Conservation (phyloP, 179 eudicot genomes). For the Beta lomatogona region DNA sequence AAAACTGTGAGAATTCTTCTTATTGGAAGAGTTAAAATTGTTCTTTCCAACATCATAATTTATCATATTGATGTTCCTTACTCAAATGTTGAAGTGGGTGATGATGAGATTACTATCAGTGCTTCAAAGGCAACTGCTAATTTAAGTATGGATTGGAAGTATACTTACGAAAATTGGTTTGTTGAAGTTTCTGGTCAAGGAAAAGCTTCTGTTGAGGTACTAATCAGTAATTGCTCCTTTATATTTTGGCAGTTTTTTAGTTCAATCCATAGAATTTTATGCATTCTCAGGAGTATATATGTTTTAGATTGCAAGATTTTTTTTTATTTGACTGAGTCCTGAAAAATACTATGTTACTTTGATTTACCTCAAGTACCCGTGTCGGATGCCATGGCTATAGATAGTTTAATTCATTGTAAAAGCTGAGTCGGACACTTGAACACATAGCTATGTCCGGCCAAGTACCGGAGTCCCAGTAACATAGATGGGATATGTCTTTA, state of each 20-base stretch:
- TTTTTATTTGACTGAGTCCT: too few relatives aligned
- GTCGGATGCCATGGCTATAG: too few relatives aligned
- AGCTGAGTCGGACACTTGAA: too few relatives aligned
- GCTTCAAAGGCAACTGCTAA: slow-evolving; percentile 65
- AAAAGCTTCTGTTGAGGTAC: slow-evolving; percentile 75
- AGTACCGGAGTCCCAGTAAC: too few relatives aligned
- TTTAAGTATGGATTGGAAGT: slow-evolving; percentile 83
- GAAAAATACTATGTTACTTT: too few relatives aligned
- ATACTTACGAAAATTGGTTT: slow-evolving; percentile 75
- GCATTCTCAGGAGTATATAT: not conserved
- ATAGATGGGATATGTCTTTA: too few relatives aligned
- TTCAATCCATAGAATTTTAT: not conserved
- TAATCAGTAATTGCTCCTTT: too few relatives aligned
- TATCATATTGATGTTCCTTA: slow-evolving; percentile 54
- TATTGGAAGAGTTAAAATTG: slow-evolving; percentile 62
- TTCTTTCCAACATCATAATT: slow-evolving; percentile 59
- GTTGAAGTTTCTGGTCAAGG: slow-evolving; percentile 75
- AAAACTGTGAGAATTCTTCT: slow-evolving; percentile 55
- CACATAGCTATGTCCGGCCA: too few relatives aligned
- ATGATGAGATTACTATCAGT: slow-evolving; percentile 54
- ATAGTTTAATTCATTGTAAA: too few relatives aligned
- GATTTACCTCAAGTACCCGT: too few relatives aligned
- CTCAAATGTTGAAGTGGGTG: slow-evolving; percentile 53
- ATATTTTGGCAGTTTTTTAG: too few relatives aligned
- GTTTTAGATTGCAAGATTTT: too few relatives aligned